Conservation (phyloP, 768 basidiomycete species). For the Termitomyces bulborhizus region DNA sequence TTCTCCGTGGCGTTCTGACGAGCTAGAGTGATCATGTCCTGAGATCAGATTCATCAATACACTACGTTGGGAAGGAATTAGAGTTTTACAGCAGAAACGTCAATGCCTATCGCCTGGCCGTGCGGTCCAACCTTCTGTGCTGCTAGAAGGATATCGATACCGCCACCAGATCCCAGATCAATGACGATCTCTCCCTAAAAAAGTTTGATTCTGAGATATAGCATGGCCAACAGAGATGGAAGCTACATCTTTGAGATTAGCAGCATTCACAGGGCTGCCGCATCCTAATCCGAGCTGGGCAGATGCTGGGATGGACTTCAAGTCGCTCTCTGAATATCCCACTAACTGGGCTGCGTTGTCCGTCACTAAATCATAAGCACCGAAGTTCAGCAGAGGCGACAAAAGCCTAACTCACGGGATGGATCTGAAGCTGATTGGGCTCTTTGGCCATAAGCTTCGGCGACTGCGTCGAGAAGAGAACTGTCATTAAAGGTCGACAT, state of each 20-base stretch:
- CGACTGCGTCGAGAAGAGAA: slow-evolving; percentile 3
- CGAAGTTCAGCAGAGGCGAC: background rate
- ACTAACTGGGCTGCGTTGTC: slow-evolving; percentile 32
- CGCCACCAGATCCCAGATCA: slow-evolving; percentile 53
- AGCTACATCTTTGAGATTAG: slow-evolving; percentile 38
- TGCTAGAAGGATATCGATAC: slow-evolving; percentile 50
- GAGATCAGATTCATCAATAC: background rate
- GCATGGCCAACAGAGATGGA: background rate
- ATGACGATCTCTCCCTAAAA: slow-evolving; percentile 50
- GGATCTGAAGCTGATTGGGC: slow-evolving; percentile 13
- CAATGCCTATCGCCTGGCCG: slow-evolving; percentile 50
- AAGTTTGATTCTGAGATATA: background rate
- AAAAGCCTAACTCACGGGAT: background rate
- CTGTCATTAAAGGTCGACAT: slow-evolving; percentile 4
- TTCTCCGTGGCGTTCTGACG: slow-evolving; percentile 36
- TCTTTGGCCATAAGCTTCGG: slow-evolving; percentile 4
- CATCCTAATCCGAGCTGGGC: slow-evolving; percentile 47
- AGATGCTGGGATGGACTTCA: slow-evolving; percentile 34
- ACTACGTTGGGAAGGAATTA: background rate
- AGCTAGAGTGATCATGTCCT: slow-evolving; percentile 49
- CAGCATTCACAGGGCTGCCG: slow-evolving; percentile 44
- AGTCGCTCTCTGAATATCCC: slow-evolving; percentile 40
- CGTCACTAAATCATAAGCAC: background rate
- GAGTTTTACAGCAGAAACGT: slow-evolving; percentile 38
- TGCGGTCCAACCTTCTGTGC: slow-evolving; percentile 40